Evolutionary conservation across 139 green algal species (phyloP).

Genomic region (Zygnema cylindricum): DNA sequence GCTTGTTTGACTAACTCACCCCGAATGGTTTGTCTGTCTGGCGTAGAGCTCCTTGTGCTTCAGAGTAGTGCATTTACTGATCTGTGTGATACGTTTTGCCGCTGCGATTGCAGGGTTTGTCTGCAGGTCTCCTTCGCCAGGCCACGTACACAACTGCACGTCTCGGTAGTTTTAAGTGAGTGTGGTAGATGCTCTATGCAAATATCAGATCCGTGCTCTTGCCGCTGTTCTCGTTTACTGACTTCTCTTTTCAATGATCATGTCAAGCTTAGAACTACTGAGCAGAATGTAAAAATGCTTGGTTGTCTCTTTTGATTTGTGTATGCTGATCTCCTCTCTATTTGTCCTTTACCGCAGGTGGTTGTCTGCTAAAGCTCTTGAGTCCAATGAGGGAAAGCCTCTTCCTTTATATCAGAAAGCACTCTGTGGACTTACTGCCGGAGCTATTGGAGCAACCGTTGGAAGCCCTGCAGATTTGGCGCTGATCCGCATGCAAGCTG

Average conservation of each 20-base stretch:
- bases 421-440: conserved; percentile 81
- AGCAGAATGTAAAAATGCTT: no score
- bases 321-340: no score
- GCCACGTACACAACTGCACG: conserved; percentile 97
- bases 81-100: no score
- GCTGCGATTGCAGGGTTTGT: conserved; percentile 85
- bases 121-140: conserved; percentile 93
- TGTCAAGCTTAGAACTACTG: no score
- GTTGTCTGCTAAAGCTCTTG: conserved; percentile 32
- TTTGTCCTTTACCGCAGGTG: conserved; percentile 10
- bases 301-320: no score
- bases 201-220: not conserved
- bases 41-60: no score
- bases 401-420: conserved; percentile 65
- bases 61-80: no score
- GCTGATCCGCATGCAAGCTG: conserved; percentile 95
- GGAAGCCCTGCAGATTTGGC: conserved; percentile 95
- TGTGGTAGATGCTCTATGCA: conserved; percentile 7
- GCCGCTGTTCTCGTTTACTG: not conserved
- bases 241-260: no score
- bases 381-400: conserved; percentile 63
- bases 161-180: conserved; percentile 74
- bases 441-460: conserved; percentile 91
- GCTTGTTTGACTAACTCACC: no score
- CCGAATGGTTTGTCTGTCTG: no score